Evolutionary conservation across 495 filamentous ascomycete species (phyloP), one percentile per base, ranked within the genome.

Genomic region (Friedmanniomyces endolithicus): DNA sequence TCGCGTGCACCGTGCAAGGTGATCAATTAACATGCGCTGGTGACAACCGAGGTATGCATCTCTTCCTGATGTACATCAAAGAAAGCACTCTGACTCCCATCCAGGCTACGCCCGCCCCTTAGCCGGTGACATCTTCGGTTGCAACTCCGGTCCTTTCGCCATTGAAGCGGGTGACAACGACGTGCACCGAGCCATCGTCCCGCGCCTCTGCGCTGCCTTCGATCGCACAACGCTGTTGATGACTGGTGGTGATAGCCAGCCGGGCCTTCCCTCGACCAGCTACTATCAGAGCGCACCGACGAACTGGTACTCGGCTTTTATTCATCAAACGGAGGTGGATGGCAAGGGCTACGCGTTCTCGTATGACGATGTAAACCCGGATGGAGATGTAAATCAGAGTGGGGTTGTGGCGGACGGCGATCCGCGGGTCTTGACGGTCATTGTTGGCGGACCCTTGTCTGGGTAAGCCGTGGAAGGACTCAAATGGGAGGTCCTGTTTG

Each of bases 361-460:
- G 0, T 76, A 72, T 58, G 74, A 76, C 45, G 74, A 76, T 55
- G 73, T 75, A 44, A 71, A 70, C 54, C 70, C 72, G 16, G 48
- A 53, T 12, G 67, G 64, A 24, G 52, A 16, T 47, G 41, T 41
- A 11, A 52, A 63, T 37, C 52, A 59, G 43, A 63, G 67, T 11
- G 71, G 71, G 17, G 64, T 63, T 17, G 68, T 74, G 3, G 43
- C 67, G 1, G 65, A 66, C 22, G n/a, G 37, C 0, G 56, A 60
- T 49, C 64, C 67, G 22, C 37, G 50, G 37, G 17, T 56, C 4
- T 48, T 71, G 27, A 65, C 60, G 20, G 48, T 71, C 27, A 62
- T 60, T 29, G 63, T 71, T 1, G 68, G 68, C 44, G 65, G 65
- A 45, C 58, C 58, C 6, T 19, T 41, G 37, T 4, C 37, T n/a